Percentiles rank a stretch among this genome's conserved stretches.
These are phyloP conservation scores for Sanguinoderma infundibulare DNA, from an alignment of 1,284 basidiomycete genomes.

Conservation along the genomic window DNA sequence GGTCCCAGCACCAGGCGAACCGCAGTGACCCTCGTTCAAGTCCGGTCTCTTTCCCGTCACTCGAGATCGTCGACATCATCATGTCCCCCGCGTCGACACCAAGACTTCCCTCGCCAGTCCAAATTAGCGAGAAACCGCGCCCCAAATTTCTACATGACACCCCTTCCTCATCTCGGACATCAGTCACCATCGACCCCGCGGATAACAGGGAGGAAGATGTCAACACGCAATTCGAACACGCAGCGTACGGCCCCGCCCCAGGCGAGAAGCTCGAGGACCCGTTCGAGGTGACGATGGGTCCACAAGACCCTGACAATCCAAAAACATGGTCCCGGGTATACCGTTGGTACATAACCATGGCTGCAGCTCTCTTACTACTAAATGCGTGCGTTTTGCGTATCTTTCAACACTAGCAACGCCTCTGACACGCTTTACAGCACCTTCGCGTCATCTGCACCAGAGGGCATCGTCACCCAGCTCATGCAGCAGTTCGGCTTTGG, in stretches of 20 bases:
- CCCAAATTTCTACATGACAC: not conserved
- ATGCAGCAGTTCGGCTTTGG: slow-evolving; percentile 57
- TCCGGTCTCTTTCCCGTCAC: not conserved
- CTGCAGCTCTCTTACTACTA: slow-evolving; percentile 68
- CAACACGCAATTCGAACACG: slow-evolving; percentile 33
- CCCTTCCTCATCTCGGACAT: slow-evolving; percentile 1
- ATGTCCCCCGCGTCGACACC: not conserved
- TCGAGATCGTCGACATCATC: not conserved
- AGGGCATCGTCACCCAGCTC: slow-evolving; percentile 51
- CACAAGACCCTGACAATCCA: slow-evolving; percentile 47
- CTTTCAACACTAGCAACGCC: slow-evolving; percentile 1
- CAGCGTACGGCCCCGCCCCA: slow-evolving; percentile 31
- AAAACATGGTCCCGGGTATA: slow-evolving; percentile 63
- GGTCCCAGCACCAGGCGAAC: not conserved
- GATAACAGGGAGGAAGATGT: slow-evolving; percentile 29
- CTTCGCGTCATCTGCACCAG: slow-evolving; percentile 64
- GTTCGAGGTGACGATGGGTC: slow-evolving; percentile 45
- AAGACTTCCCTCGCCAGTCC: not conserved
- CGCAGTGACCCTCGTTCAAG: not conserved
- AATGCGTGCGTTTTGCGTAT: slow-evolving; percentile 53
- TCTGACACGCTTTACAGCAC: slow-evolving; percentile 42
- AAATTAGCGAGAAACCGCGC: not conserved
- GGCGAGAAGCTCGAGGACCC: slow-evolving; percentile 37
- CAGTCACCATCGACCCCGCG: not conserved
- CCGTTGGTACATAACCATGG: slow-evolving; percentile 68